Evolutionary conservation across 108 stramenopile genomes (phyloP).

Genomic region (Fragilariopsis cylindrus): DNA sequence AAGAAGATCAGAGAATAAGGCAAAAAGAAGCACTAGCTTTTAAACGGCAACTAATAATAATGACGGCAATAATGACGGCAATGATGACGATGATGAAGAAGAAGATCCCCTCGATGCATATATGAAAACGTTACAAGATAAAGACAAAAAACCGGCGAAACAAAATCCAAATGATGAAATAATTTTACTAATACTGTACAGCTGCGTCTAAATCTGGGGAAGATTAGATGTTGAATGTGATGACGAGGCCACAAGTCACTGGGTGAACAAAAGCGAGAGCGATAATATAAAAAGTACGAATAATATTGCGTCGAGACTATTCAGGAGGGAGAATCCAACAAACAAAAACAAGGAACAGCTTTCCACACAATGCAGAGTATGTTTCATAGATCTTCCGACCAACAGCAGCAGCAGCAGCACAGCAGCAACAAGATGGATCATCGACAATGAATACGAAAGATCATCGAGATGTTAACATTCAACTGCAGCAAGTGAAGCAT

Average conservation of each 20-base stretch:
- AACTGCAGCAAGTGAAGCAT: constrained; percentile 34
- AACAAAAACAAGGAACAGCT: no score
- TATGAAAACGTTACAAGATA: constrained; percentile 62
- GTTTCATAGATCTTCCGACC: background rate
- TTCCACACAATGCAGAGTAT: no score
- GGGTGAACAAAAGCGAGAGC: constrained; percentile 26
- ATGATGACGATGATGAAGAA: constrained; percentile 42
- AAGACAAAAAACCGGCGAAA: background rate
- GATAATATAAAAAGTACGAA: background rate
- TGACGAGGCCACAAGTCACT: constrained; percentile 85
- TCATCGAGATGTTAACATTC: constrained; percentile 35
- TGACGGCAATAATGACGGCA: constrained; percentile 1
- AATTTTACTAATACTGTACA: background rate
- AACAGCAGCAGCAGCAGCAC: background rate
- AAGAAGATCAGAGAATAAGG: background rate
- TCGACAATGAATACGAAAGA: background rate
- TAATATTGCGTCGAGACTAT: background rate
- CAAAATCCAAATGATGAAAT: background rate
- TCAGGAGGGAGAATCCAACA: background rate
- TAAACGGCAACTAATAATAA: background rate
- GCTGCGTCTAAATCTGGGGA: constrained; percentile 1
- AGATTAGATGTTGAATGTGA: constrained; percentile 79
- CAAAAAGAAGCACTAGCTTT: constrained; percentile 7
- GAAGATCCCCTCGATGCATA: constrained; percentile 86
- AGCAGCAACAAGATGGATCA: constrained; percentile 2